These are phyloP conservation scores for Cicer yamashitae DNA, from an alignment of 306 rosid genomes.

Conservation along the genomic window DNA sequence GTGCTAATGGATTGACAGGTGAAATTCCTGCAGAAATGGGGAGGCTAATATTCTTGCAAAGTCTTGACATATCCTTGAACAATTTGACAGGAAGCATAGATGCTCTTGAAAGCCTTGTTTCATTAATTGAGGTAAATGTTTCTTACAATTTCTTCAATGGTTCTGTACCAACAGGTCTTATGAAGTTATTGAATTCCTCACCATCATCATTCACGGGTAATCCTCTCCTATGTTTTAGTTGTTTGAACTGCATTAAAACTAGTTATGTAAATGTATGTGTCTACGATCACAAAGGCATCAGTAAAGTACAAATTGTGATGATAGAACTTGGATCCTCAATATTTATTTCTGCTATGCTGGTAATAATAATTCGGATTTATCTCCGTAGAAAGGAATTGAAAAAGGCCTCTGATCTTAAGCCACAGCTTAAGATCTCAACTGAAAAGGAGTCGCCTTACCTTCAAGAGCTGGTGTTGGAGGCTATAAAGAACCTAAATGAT, in stretches of 20 bases:
- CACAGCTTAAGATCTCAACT: slow-evolving; percentile 45
- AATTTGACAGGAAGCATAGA: slow-evolving; percentile 65
- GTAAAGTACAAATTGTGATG: slow-evolving; percentile 53
- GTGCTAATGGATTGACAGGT: slow-evolving; percentile 71
- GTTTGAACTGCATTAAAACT: slow-evolving; percentile 45
- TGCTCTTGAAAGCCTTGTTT: slow-evolving; percentile 48
- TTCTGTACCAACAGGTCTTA: slow-evolving; percentile 55
- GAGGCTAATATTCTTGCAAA: slow-evolving; percentile 37
- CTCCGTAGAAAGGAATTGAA: slow-evolving; percentile 27
- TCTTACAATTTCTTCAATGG: slow-evolving; percentile 70
- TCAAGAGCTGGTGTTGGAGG: slow-evolving; percentile 57
- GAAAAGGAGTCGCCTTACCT: slow-evolving; percentile 53
- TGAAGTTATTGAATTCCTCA: slow-evolving; percentile 51
- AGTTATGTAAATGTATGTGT: slow-evolving; percentile 53
- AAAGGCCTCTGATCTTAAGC: neutral
- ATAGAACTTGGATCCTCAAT: slow-evolving; percentile 60
- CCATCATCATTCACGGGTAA: slow-evolving; percentile 62
- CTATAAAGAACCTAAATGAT: slow-evolving; percentile 64
- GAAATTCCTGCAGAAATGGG: slow-evolving; percentile 59
- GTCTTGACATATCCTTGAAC: slow-evolving; percentile 67
- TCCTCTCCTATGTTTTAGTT: slow-evolving; percentile 59
- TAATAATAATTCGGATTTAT: slow-evolving; percentile 21
- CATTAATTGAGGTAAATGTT: slow-evolving; percentile 55
- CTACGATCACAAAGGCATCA: slow-evolving; percentile 44
- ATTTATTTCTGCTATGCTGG: slow-evolving; percentile 39